A percentile compares a stretch with the other conserved stretches of the same genome.
Conservation (phyloP, 78 protist species). For the Dictyostelium brefeldianum region DNA sequence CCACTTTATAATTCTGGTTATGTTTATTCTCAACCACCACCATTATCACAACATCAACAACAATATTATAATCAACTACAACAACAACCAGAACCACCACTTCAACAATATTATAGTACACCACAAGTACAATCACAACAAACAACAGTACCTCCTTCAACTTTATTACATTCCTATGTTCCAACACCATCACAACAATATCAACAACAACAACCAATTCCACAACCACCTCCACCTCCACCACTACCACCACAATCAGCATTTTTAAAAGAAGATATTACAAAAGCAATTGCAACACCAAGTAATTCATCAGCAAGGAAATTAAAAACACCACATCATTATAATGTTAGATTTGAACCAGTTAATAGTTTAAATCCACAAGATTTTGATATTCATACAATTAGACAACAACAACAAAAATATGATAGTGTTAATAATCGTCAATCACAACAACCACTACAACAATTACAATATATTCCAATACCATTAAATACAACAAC, state of each 20-base stretch:
- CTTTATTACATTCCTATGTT: too few relatives aligned
- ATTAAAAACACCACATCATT: conserved; percentile 24
- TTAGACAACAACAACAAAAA: not conserved
- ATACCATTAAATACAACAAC: not conserved
- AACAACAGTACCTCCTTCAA: not conserved
- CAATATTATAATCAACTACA: not conserved
- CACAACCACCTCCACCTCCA: not conserved
- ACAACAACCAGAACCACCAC: not conserved
- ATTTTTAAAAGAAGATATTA: not conserved
- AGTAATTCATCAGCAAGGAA: not conserved
- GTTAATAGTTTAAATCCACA: not conserved
- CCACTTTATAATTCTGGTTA: not conserved
- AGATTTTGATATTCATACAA: conserved; percentile 14
- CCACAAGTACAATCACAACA: not conserved
- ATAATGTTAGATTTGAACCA: conserved; percentile 24
- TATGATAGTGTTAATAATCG: not conserved
- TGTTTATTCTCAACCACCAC: not conserved
- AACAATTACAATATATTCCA: not conserved
- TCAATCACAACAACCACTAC: not conserved
- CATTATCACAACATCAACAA: not conserved
- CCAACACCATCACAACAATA: not conserved
- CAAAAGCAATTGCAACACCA: not conserved
- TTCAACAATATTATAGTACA: not conserved
- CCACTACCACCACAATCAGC: not conserved
- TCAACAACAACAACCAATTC: not conserved